These are phyloP conservation scores for Dryadomyces sulphureus DNA, from an alignment of 2,329 filamentous ascomycete genomes.

Conservation along the genomic window DNA sequence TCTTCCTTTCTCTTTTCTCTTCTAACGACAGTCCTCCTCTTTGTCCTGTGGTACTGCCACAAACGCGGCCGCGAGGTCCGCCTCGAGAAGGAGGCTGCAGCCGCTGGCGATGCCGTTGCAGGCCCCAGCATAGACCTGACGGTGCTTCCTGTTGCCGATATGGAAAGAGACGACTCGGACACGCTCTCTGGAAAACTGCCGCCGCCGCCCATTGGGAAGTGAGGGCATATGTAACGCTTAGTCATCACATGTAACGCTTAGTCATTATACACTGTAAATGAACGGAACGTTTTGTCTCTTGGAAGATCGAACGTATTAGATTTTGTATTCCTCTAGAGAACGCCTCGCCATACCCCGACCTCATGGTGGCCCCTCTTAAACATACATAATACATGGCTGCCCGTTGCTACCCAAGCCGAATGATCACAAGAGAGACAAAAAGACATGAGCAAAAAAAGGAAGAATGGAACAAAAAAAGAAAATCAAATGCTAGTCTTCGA, in stretches of 20 bases:
- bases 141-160: background rate
- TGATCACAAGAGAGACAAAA: background rate
- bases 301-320: background rate
- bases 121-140: background rate
- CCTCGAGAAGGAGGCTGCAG: conserved; percentile 34
- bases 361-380: background rate
- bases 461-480: background rate
- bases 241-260: background rate
- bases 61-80: conserved; percentile 82
- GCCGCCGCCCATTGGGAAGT: conserved; percentile 6
- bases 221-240: background rate
- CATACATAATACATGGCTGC: background rate
- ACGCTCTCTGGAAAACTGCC: background rate
- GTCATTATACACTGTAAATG: background rate
- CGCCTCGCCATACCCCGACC: background rate
- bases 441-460: background rate
- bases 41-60: conserved; percentile 96
- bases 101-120: background rate
- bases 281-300: too few relatives aligned
- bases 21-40: conserved; percentile 53
- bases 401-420: background rate
- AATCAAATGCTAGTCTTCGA: background rate
- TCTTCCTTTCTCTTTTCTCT: background rate
- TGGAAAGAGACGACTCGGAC: background rate
- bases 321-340: background rate